Percentiles rank a stretch among this genome's conserved stretches.
These are phyloP conservation scores for Neurospora discreta DNA, from an alignment of 495 filamentous ascomycete genomes.

Conservation along the genomic window DNA sequence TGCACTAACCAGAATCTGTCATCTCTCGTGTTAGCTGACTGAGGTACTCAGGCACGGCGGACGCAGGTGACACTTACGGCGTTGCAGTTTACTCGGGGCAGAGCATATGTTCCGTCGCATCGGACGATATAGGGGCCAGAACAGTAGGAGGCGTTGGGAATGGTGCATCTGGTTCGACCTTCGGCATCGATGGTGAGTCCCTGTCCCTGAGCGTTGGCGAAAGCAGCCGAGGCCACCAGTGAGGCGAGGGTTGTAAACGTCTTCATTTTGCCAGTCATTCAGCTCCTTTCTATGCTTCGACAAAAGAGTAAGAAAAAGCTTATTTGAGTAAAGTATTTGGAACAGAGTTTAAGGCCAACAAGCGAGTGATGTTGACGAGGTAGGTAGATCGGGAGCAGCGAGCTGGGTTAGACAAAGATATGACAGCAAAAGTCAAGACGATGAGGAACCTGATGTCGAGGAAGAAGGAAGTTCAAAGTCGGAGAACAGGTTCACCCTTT, in stretches of 20 bases:
- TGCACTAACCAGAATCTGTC: constrained; percentile 19
- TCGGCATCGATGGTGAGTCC: constrained; percentile 6
- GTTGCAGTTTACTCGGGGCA: constrained; percentile 15
- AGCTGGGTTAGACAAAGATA: background rate
- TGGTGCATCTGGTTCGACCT: constrained; percentile 12
- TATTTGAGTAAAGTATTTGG: too few relatives aligned
- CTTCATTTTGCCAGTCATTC: too few relatives aligned
- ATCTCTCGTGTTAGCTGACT: background rate
- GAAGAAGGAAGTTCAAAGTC: background rate
- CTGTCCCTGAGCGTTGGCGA: constrained; percentile 17
- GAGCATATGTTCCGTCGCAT: constrained; percentile 13
- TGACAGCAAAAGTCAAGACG: background rate
- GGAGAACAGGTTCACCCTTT: background rate
- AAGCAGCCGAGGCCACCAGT: constrained; percentile 14
- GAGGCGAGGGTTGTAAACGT: constrained; percentile 13
- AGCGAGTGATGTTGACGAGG: background rate
- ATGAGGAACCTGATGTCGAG: background rate
- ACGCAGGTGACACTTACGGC: constrained; percentile 6
- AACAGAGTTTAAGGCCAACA: background rate
- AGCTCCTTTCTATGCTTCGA: too few relatives aligned
- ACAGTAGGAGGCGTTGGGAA: constrained; percentile 19
- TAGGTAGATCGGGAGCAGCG: background rate
- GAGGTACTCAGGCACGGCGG: background rate
- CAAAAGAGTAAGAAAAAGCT: too few relatives aligned
- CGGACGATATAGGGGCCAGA: constrained; percentile 20